Evolutionary conservation across 2,329 filamentous ascomycete species (phyloP).

Genomic region (Neonectria hederae): DNA sequence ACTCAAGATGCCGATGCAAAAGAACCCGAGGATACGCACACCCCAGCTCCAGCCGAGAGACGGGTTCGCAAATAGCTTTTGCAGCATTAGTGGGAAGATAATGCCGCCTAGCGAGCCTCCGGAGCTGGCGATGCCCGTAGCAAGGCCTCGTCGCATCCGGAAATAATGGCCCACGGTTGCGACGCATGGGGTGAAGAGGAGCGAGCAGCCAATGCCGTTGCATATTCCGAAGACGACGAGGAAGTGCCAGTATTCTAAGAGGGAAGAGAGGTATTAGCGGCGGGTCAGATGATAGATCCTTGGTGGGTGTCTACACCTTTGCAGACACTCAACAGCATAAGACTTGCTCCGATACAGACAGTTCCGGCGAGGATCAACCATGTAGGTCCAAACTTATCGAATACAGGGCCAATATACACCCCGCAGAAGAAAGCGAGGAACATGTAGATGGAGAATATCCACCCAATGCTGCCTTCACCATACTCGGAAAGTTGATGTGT

Average conservation of each 20-base stretch:
- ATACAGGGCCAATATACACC: conserved; percentile 74
- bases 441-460: conserved; percentile 76
- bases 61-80: conserved; percentile 9
- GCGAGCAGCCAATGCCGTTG: conserved; percentile 17
- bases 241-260: conserved; percentile 32
- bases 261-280: background rate
- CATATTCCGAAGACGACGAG: conserved; percentile 26
- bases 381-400: conserved; percentile 72
- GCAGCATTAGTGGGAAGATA: conserved; percentile 16
- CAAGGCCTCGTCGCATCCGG: conserved; percentile 6
- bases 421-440: conserved; percentile 76
- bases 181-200: conserved; percentile 15
- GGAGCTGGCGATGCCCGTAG: conserved; percentile 12
- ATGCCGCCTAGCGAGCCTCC: conserved; percentile 16
- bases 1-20: conserved; percentile 2
- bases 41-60: conserved; percentile 13
- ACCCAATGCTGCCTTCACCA: conserved; percentile 67
- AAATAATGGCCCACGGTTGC: conserved; percentile 16
- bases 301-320: background rate
- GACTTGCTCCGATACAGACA: background rate
- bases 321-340: conserved; percentile 7
- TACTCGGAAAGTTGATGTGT: conserved; percentile 68
- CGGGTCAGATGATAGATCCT: too few species aligned
- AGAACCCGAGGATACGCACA: conserved; percentile 3
- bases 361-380: conserved; percentile 57